phyloP scores from a whole-genome alignment of 129 eudicot genomes.

The Calendula officinalis region DNA sequence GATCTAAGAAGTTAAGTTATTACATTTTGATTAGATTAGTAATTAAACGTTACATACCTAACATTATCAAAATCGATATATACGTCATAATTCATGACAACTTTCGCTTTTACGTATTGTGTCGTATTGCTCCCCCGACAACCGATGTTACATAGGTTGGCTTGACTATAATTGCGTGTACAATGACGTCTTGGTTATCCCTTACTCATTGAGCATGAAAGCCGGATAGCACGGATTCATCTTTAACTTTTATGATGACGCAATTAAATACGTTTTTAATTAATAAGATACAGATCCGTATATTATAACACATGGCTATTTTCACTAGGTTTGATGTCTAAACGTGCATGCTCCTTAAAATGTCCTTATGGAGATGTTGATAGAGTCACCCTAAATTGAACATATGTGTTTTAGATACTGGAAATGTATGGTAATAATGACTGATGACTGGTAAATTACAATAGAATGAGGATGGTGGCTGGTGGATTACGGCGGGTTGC shows the following conservation, averaged over 20 bases:
- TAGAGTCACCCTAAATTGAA: not conserved
- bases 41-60: too few relatives aligned
- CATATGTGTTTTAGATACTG: not conserved
- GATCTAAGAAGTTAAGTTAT: too few relatives aligned
- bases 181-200: not conserved
- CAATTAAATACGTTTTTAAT: not conserved
- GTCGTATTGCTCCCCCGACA: not conserved
- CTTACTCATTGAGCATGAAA: not conserved
- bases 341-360: constrained; percentile 1
- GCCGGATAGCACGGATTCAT: not conserved
- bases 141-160: not conserved
- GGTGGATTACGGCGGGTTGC: too few relatives aligned
- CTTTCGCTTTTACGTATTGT: too few relatives aligned
- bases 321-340: not conserved
- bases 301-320: not conserved
- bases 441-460: not conserved
- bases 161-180: not conserved
- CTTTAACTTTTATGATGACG: not conserved
- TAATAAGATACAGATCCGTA: not conserved
- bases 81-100: too few relatives aligned
- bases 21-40: too few relatives aligned
- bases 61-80: too few relatives aligned
- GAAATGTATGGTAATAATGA: not conserved
- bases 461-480: too few relatives aligned
- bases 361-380: not conserved